These are phyloP conservation scores for Lichtheimia ornata DNA, from an alignment of 371 early-diverging fungal genomes.

Conservation along the genomic window DNA sequence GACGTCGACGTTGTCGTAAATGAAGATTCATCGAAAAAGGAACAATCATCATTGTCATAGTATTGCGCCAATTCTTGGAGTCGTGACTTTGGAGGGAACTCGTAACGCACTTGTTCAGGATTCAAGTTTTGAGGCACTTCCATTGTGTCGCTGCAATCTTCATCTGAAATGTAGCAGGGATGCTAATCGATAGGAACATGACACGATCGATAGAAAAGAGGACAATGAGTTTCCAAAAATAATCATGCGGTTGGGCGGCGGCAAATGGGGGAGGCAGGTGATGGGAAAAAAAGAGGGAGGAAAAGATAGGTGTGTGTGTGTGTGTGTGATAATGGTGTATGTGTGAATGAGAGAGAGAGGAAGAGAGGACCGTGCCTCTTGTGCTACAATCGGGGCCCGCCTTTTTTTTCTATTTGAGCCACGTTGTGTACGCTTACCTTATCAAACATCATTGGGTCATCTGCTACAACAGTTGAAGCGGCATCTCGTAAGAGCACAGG, in stretches of 20 bases:
- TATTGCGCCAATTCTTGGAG: slow-evolving; percentile 27
- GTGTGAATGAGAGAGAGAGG: background rate
- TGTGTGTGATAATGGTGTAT: too few species aligned
- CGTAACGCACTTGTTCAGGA: slow-evolving; percentile 42
- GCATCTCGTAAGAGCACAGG: slow-evolving; percentile 21
- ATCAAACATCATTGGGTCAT: slow-evolving; percentile 14
- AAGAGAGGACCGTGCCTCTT: slow-evolving; percentile 3
- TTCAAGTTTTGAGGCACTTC: slow-evolving; percentile 30
- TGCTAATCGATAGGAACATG: too few species aligned
- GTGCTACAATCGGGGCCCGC: background rate
- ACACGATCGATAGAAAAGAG: too few species aligned
- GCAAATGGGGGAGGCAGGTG: too few species aligned
- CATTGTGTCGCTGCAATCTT: background rate
- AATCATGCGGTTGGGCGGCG: too few species aligned
- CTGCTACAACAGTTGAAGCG: slow-evolving; percentile 12
- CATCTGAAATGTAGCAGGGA: too few species aligned
- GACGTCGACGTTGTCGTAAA: slow-evolving; percentile 38
- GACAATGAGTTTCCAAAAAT: too few species aligned
- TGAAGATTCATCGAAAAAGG: slow-evolving; percentile 44
- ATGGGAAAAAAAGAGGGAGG: too few species aligned
- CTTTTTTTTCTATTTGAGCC: background rate
- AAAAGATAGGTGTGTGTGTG: too few species aligned
- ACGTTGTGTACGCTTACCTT: slow-evolving; percentile 10
- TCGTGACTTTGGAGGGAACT: slow-evolving; percentile 42
- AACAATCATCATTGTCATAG: slow-evolving; percentile 19